Conservation (phyloP, 2,329 filamentous ascomycete genomes). For the Aspergillus oerlinghausenensis region DNA sequence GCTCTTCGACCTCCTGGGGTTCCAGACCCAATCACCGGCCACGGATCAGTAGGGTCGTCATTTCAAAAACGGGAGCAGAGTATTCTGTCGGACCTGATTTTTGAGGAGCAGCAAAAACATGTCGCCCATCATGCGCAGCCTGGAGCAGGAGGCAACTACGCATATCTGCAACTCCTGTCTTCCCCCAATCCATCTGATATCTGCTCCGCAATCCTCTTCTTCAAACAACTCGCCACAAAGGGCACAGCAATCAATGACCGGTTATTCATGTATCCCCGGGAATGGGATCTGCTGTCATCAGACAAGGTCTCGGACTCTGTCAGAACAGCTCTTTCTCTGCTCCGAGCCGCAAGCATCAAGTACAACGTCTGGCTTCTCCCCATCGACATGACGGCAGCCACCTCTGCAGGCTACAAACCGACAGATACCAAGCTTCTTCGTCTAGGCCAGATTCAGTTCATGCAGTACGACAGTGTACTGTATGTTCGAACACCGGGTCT, state of each 20-base stretch:
- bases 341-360: constrained; percentile 36
- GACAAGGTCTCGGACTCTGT: constrained; percentile 22
- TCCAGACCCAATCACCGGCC: constrained; percentile 8
- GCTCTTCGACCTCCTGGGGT: constrained; percentile 51
- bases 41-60: constrained; percentile 16
- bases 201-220: constrained; percentile 43
- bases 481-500: constrained; percentile 42
- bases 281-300: constrained; percentile 37
- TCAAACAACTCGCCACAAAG: constrained; percentile 35
- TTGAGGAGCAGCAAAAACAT: constrained; percentile 2
- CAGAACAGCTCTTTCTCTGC: constrained; percentile 31
- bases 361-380: constrained; percentile 40
- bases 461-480: constrained; percentile 41
- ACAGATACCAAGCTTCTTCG: constrained; percentile 37
- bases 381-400: constrained; percentile 36
- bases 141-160: constrained; percentile 26
- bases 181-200: constrained; percentile 40
- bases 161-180: constrained; percentile 43
- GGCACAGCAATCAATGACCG: constrained; percentile 34
- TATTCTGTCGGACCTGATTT: constrained; percentile 6
- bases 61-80: constrained; percentile 19
- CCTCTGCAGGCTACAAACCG: constrained; percentile 25
- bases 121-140: not conserved
- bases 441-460: constrained; percentile 35
- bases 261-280: constrained; percentile 44